phyloP scores from a whole-genome alignment of 2,329 filamentous ascomycete species.

The Colletotrichum sp. region DNA sequence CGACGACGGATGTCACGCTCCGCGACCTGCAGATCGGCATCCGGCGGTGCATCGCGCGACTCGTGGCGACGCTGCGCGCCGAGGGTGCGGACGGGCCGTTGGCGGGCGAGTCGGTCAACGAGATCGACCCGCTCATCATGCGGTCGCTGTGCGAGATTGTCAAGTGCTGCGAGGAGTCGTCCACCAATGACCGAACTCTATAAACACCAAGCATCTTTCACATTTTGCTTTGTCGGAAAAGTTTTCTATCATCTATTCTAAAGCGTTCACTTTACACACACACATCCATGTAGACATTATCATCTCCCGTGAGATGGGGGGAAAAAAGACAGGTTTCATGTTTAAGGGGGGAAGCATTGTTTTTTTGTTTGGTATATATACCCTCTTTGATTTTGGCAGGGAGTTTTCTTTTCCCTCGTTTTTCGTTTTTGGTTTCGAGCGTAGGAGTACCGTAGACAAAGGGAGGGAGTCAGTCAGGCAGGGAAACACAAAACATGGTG shows the following conservation, averaged over 20 bases:
- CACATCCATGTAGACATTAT: neutral
- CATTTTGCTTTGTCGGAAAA: neutral
- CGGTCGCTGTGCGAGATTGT: slow-evolving; percentile 49
- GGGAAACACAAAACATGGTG: neutral
- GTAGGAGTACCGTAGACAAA: neutral
- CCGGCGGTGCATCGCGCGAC: slow-evolving; percentile 52
- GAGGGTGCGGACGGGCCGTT: slow-evolving; percentile 6
- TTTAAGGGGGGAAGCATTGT: neutral
- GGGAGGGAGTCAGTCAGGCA: neutral
- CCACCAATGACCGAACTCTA: neutral
- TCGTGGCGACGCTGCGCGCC: slow-evolving; percentile 51
- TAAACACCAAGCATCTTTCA: neutral
- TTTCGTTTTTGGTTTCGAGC: neutral
- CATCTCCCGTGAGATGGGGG: neutral
- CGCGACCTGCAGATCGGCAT: slow-evolving; percentile 55
- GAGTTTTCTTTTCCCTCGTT: neutral
- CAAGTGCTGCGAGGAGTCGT: slow-evolving; percentile 25
- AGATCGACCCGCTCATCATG: slow-evolving; percentile 42
- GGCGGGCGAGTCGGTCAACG: slow-evolving; percentile 25
- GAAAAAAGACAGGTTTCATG: neutral
- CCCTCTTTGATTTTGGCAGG: neutral
- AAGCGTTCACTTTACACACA: neutral
- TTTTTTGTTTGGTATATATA: slow-evolving; percentile 15
- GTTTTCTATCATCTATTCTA: neutral
- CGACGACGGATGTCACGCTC: slow-evolving; percentile 35